A percentile compares a stretch with the other conserved stretches of the same genome.
These are phyloP conservation scores for Naumovozyma castellii DNA, from an alignment of 805 yeast genomes.

Conservation along the genomic window DNA sequence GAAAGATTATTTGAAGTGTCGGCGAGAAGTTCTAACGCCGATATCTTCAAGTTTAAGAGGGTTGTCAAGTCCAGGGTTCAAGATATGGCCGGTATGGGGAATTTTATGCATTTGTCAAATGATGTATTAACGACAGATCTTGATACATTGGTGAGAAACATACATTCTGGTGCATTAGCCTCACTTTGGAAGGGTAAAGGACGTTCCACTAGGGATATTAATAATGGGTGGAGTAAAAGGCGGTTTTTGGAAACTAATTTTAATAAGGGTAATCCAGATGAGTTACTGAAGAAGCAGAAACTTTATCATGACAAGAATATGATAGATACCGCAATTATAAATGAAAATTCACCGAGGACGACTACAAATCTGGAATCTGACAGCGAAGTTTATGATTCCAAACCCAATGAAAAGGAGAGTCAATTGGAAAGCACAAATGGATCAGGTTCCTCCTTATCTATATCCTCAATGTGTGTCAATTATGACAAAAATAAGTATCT, in stretches of 20 bases:
- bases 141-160: conserved; percentile 23
- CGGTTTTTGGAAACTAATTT: conserved; percentile 12
- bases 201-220: conserved; percentile 24
- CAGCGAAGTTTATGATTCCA: background rate
- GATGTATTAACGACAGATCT: conserved; percentile 34
- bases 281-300: conserved; percentile 9
- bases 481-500: conserved; percentile 14
- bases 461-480: conserved; percentile 18
- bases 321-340: background rate
- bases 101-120: conserved; percentile 28
- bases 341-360: background rate
- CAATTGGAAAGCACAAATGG: background rate
- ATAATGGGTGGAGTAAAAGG: conserved; percentile 5
- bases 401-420: background rate
- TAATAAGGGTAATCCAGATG: conserved; percentile 20
- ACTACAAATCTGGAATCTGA: background rate
- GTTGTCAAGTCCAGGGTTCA: conserved; percentile 68
- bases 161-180: conserved; percentile 30
- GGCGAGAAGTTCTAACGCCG: conserved; percentile 35
- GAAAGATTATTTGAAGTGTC: conserved; percentile 40
- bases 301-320: conserved; percentile 7
- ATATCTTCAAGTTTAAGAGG: conserved; percentile 45
- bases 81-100: conserved; percentile 42
- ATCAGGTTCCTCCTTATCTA: conserved; percentile 12
- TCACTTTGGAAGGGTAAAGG: conserved; percentile 48